Conservation (phyloP, 306 rosid genomes). For the Sicyos edulis region DNA sequence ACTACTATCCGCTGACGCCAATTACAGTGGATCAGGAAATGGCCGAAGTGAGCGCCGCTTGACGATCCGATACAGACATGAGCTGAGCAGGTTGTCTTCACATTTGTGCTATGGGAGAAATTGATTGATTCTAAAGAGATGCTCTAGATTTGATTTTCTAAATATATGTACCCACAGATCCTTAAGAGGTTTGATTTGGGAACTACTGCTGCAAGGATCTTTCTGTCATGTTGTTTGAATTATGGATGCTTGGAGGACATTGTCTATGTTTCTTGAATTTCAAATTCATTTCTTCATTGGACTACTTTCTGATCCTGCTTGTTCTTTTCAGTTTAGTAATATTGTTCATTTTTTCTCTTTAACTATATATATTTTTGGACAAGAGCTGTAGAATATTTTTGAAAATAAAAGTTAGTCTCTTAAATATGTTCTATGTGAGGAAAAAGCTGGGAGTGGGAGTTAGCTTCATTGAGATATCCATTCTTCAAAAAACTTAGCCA, state of each 20-base stretch:
- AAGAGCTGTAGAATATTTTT: too few relatives aligned
- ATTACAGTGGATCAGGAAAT: slow-evolving; percentile 83
- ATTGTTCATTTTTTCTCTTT: background rate
- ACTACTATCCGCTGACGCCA: slow-evolving; percentile 52
- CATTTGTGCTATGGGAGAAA: background rate
- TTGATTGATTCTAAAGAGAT: slow-evolving; percentile 8
- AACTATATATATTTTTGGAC: background rate
- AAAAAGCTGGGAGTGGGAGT: too few relatives aligned
- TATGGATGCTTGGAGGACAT: background rate
- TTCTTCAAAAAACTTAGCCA: too few relatives aligned
- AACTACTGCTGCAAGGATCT: background rate
- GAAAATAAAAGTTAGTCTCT: too few relatives aligned
- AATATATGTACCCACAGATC: background rate
- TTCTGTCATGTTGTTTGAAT: background rate
- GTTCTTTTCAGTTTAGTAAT: background rate
- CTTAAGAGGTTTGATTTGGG: background rate
- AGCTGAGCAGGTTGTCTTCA: background rate
- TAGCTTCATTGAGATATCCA: too few relatives aligned
- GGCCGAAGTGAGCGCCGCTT: slow-evolving; percentile 67
- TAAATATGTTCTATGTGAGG: too few relatives aligned
- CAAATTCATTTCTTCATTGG: background rate
- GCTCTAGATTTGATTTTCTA: background rate
- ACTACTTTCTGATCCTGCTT: background rate
- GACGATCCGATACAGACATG: background rate
- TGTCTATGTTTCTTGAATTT: background rate